Evolutionary conservation across 495 filamentous ascomycete genomes (phyloP).

Genomic region (Neurospora intermedia): DNA sequence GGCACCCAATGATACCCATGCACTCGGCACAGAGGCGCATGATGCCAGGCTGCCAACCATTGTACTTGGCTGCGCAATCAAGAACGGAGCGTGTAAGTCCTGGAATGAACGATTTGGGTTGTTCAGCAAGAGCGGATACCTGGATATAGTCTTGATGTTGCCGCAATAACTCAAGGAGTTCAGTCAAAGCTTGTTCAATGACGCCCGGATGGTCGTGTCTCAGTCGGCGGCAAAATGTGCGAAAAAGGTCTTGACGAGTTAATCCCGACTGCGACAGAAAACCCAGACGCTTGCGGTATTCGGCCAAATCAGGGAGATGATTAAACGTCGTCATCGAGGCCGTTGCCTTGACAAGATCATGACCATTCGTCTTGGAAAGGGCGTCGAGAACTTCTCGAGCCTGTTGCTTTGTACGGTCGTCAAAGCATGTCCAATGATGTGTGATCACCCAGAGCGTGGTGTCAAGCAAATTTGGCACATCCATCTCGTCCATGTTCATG

Average conservation of each 20-base stretch:
- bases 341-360: constrained; percentile 51
- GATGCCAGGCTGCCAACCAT: constrained; percentile 52
- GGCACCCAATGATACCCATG: constrained; percentile 76
- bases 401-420: constrained; percentile 43
- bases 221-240: constrained; percentile 58
- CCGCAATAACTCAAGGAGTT: constrained; percentile 62
- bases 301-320: constrained; percentile 56
- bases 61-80: constrained; percentile 73
- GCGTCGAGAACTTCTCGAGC: constrained; percentile 51
- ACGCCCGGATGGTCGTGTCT: constrained; percentile 75
- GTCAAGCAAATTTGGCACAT: constrained; percentile 68
- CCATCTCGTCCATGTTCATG: constrained; percentile 58
- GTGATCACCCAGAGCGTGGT: constrained; percentile 81
- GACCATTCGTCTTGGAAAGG: constrained; percentile 50
- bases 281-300: constrained; percentile 51
- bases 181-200: constrained; percentile 64
- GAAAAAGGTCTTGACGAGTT: constrained; percentile 34
- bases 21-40: constrained; percentile 64
- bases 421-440: constrained; percentile 64
- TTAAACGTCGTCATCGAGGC: constrained; percentile 67
- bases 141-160: constrained; percentile 73
- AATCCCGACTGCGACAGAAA: constrained; percentile 38
- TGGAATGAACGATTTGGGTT: constrained; percentile 65
- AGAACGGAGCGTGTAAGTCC: constrained; percentile 65
- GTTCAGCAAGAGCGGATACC: constrained; percentile 69